Conservation (phyloP, 208 protist species). For the Leishmania martiniquensis region DNA sequence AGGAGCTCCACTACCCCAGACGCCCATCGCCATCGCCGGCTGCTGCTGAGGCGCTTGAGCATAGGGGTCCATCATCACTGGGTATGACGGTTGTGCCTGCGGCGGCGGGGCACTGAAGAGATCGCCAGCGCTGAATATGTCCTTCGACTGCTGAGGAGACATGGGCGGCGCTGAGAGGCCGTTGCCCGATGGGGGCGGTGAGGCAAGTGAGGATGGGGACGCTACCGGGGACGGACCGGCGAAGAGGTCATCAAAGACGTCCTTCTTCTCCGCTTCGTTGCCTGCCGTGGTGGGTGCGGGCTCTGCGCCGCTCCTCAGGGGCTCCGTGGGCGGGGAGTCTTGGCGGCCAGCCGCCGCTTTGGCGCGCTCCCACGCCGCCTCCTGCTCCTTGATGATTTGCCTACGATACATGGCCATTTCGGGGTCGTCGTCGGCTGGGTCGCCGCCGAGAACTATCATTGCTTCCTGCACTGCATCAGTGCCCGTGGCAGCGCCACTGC, state of each 20-base stretch:
- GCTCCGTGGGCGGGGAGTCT: background rate
- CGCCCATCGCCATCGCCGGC: conserved; percentile 11
- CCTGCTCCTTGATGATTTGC: conserved; percentile 74
- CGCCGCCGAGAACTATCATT: conserved; percentile 62
- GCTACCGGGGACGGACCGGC: conserved; percentile 32
- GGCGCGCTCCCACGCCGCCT: conserved; percentile 61
- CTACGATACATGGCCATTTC: conserved; percentile 55
- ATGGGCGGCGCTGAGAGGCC: conserved; percentile 7
- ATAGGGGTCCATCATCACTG: conserved; percentile 18
- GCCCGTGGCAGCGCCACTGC: background rate
- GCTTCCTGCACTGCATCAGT: conserved; percentile 46
- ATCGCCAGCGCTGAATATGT: conserved; percentile 57
- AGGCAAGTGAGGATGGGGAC: conserved; percentile 11
- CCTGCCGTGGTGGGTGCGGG: background rate
- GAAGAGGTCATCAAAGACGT: conserved; percentile 83
- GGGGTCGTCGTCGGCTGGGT: conserved; percentile 50
- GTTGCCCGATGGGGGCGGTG: conserved; percentile 9
- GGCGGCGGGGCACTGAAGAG: conserved; percentile 42
- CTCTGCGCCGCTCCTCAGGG: background rate
- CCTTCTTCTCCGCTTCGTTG: conserved; percentile 34
- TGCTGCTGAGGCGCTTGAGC: conserved; percentile 11
- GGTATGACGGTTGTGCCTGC: conserved; percentile 31
- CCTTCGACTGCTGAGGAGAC: conserved; percentile 26
- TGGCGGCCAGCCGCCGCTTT: conserved; percentile 32
- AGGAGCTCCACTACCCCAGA: conserved; percentile 28